phyloP scores from a whole-genome alignment of 2,329 filamentous ascomycete genomes.

The Phyllosticta capitalensis region DNA sequence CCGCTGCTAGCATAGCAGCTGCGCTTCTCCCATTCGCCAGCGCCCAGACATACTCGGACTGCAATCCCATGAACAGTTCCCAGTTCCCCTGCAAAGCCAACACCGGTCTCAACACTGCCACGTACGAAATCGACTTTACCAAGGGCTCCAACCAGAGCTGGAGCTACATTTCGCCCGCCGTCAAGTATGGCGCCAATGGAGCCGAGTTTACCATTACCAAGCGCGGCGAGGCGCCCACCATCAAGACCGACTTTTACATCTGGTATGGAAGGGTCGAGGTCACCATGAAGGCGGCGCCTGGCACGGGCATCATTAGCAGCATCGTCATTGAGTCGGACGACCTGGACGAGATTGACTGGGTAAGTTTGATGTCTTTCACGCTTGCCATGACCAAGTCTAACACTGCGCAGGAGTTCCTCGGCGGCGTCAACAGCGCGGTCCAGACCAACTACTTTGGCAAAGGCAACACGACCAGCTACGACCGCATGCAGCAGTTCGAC shows the following conservation, averaged over 20 bases:
- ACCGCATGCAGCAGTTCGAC: constrained; percentile 56
- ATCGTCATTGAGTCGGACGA: constrained; percentile 78
- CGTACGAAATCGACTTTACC: constrained; percentile 35
- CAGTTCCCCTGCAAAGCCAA: constrained; percentile 34
- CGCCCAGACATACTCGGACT: constrained; percentile 38
- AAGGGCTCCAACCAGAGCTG: constrained; percentile 29
- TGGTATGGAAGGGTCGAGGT: constrained; percentile 77
- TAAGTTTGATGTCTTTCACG: background rate
- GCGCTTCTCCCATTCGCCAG: constrained; percentile 18
- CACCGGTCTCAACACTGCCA: constrained; percentile 30
- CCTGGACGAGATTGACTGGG: constrained; percentile 76
- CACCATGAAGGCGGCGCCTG: constrained; percentile 64
- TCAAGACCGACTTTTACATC: constrained; percentile 73
- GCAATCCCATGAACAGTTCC: constrained; percentile 33
- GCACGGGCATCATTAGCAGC: constrained; percentile 67
- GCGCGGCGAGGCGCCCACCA: constrained; percentile 48
- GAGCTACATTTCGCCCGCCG: constrained; percentile 31
- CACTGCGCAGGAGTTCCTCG: constrained; percentile 54
- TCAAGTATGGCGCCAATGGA: constrained; percentile 36
- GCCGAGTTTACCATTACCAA: constrained; percentile 42
- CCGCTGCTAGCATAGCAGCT: constrained; percentile 12
- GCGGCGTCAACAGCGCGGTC: constrained; percentile 52
- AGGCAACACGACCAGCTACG: constrained; percentile 58
- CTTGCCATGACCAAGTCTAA: background rate
- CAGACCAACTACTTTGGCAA: constrained; percentile 72